Evolutionary conservation across 2,329 filamentous ascomycete species (phyloP), one percentile per base, ranked within the genome.

Genomic region (Fulvia fulva): DNA sequence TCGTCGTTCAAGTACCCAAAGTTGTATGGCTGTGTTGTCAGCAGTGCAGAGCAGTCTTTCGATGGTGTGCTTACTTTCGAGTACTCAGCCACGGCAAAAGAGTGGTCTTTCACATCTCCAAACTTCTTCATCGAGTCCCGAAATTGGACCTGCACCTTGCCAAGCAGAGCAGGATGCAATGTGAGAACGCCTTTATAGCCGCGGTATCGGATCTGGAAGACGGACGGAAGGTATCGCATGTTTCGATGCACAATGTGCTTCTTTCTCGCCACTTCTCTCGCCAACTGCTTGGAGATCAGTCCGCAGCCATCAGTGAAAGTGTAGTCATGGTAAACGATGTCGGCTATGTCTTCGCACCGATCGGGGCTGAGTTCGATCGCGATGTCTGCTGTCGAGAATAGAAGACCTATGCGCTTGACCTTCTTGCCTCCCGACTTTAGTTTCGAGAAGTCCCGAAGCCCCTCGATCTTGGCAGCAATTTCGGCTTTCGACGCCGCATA

Each of bases 1-100:
- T 55, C 53, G 37, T 55, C 53, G 53, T 55, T 55, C 37, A 55
- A 14, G 34, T 49, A 50, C 11, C 53, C 53, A 23, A 55, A 55
- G 3, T 44, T 32, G 19, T 55, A 54, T 28, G 52, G 52, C 52
- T 54, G 26, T 37, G 0, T 41, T 19, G 23, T 43, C 3, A 44
- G 32, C 25, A 41, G 11, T 32, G 11, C 14, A 32, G 8, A 7
- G 28, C 12, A 12, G 8, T 32, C 4, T 12, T n/a, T n/a, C 12
- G 28, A 32, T 32, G 23, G 26, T 47, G 37, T 22, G 28, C 52
- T 25, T 32, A 54, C 52, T 37, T 47, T 54, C 5, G 52, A 54
- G 12, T 54, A 45, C 11, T 30, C 52, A n/a, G 46, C 52, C 11
- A 54, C 37, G 9, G 52, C 25, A 32, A 54, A 54, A n/a, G 52